These are phyloP conservation scores for Colletotrichum orchidophilum DNA, from an alignment of 2,329 filamentous ascomycete genomes.

Conservation along the genomic window DNA sequence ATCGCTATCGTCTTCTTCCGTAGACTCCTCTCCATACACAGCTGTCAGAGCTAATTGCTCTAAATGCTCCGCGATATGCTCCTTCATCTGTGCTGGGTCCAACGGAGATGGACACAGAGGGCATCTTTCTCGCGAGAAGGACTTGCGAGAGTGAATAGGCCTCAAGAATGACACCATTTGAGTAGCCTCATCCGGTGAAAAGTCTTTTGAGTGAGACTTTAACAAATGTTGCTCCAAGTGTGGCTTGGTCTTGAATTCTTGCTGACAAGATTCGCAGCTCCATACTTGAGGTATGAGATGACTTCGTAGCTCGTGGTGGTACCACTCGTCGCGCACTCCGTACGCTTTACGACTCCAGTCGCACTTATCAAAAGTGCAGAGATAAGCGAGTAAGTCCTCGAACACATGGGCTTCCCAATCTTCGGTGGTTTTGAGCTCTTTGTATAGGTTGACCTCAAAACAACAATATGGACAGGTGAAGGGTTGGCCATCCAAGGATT, in stretches of 20 bases:
- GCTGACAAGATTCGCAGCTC: constrained; percentile 2
- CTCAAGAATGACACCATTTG: neutral
- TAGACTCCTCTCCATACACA: neutral
- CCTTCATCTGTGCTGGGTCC: neutral
- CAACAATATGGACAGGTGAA: constrained; percentile 16
- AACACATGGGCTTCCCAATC: constrained; percentile 22
- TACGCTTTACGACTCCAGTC: constrained; percentile 2
- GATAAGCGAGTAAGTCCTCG: constrained; percentile 12
- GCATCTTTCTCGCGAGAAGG: neutral
- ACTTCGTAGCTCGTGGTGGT: constrained; percentile 2
- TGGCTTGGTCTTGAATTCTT: constrained; percentile 1
- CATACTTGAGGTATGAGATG: constrained; percentile 8
- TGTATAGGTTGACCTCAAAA: constrained; percentile 11
- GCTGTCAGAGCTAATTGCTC: neutral
- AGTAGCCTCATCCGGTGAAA: neutral
- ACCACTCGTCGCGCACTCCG: constrained; percentile 14
- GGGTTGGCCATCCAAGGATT: neutral
- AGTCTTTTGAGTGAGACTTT: neutral
- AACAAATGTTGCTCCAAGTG: neutral
- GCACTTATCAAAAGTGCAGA: constrained; percentile 26
- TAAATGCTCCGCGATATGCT: constrained; percentile 11
- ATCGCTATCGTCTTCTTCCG: constrained; percentile 6
- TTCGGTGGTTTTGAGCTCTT: neutral
- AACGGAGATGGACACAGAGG: neutral
- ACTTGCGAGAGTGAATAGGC: neutral